Base-by-base conservation (phyloP, 1,284 basidiomycete genomes). In the Trametes hirsuta region DNA sequence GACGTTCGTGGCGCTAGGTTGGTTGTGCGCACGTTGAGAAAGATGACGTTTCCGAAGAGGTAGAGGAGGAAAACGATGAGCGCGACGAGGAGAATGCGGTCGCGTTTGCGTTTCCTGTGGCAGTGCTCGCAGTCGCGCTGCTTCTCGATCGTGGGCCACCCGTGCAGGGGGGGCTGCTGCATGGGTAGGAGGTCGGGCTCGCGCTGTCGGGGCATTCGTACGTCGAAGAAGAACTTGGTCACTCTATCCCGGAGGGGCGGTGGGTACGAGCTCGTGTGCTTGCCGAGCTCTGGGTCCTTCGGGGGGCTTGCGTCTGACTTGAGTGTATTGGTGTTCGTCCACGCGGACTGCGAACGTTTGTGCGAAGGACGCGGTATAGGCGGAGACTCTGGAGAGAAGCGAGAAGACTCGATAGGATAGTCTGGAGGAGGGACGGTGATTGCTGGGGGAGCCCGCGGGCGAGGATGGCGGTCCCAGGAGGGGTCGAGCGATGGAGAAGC, bases 1-100 rank as follows among this genome's bases (percentile, higher is more conserved):
- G 59, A 24, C 4, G 58, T 4, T 4, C 58, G 46, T 1, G 66
- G 59, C 47, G 68, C 59, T 30, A 70, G 64, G 40, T 56, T 59
- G 50, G 69, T 62, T 11, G 79, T 70, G 52, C 75, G 77, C 18
- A 77, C 62, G 63, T 81, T 74, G 56, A 84, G 68, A 59, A 78
- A 75, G 47, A 77, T 62, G 35, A 69, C 57, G 66, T 84, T 77
- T 15, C 74, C 76, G 35, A 82, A 71, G 24, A 84, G 71, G 55
- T 78, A 74, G 34, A 84, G 71, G 25, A 83, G 69, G 37, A 83
- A 50, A 53, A 81, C 59, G 53, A 79, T 64, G 51, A 81, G 65
- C 1, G 74, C 56, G 39, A 71, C 36, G 62, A 74, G 24, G 40
- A 79, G 64, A 24, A 74, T 49, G 68, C 67, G 66, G 65, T 64